Percentiles rank a stretch among this genome's conserved stretches.
phyloP scores from a whole-genome alignment of 2,329 filamentous ascomycete species.

The Colletotrichum tabaci region DNA sequence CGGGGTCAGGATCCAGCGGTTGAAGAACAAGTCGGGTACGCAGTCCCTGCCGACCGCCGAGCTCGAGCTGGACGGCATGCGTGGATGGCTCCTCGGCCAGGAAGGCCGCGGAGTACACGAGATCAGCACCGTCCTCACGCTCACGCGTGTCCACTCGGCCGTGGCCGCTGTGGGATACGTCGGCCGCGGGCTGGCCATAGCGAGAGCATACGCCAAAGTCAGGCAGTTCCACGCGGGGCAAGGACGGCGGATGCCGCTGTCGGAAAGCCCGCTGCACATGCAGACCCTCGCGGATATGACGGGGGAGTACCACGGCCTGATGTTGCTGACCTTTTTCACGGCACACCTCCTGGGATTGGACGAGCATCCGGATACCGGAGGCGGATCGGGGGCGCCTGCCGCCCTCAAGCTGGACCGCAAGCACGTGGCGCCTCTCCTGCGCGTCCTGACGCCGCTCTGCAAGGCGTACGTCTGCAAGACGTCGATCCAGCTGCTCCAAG shows the following conservation, averaged over 20 bases:
- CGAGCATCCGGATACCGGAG: slow-evolving; percentile 56
- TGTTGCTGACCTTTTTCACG: slow-evolving; percentile 69
- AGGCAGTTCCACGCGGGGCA: slow-evolving; percentile 61
- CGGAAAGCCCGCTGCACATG: slow-evolving; percentile 70
- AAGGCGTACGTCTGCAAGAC: slow-evolving; percentile 72
- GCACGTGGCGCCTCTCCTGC: slow-evolving; percentile 62
- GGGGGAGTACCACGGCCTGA: slow-evolving; percentile 68
- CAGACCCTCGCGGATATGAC: slow-evolving; percentile 70
- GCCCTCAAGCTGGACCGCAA: slow-evolving; percentile 52
- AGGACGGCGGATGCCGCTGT: slow-evolving; percentile 58
- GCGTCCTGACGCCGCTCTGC: slow-evolving; percentile 71
- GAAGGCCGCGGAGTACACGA: slow-evolving; percentile 78
- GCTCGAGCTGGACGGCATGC: slow-evolving; percentile 74
- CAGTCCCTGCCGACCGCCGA: slow-evolving; percentile 80
- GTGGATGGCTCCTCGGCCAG: slow-evolving; percentile 76
- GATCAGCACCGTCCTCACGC: slow-evolving; percentile 77
- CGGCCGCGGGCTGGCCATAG: slow-evolving; percentile 70
- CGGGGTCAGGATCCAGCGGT: slow-evolving; percentile 76
- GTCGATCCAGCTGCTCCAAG: slow-evolving; percentile 65
- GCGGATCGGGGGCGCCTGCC: background rate
- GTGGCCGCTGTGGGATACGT: slow-evolving; percentile 67
- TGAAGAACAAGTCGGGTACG: slow-evolving; percentile 83
- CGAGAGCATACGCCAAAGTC: slow-evolving; percentile 71
- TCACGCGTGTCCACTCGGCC: slow-evolving; percentile 74
- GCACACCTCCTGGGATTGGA: slow-evolving; percentile 68